phyloP scores from a whole-genome alignment of 2,329 filamentous ascomycete species.

The Onygenales sp. region DNA sequence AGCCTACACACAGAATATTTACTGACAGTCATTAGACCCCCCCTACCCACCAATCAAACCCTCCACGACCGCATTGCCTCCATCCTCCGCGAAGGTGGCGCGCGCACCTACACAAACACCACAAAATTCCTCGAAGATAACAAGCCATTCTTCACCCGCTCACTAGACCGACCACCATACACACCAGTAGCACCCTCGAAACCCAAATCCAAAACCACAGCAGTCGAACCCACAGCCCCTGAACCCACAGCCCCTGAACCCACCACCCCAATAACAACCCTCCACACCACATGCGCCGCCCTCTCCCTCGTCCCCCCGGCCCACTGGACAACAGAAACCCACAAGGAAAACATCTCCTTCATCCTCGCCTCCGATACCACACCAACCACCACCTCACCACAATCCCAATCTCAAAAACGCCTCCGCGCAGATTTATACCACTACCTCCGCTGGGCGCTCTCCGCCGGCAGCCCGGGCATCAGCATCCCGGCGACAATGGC shows the following conservation, averaged over 20 bases:
- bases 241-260: constrained; percentile 7
- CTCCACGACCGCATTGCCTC: constrained; percentile 43
- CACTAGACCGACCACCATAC: constrained; percentile 20
- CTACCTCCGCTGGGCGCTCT: constrained; percentile 49
- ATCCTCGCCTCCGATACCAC: constrained; percentile 13
- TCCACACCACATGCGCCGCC: constrained; percentile 36
- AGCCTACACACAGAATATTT: not conserved
- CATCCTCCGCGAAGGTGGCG: constrained; percentile 27
- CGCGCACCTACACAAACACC: constrained; percentile 11
- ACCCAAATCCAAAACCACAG: constrained; percentile 9
- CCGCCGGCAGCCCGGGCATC: constrained; percentile 44
- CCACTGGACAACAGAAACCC: constrained; percentile 32
- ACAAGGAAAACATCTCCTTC: constrained; percentile 29
- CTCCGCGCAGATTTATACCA: constrained; percentile 42
- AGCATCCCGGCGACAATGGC: constrained; percentile 44
- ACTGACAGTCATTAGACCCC: constrained; percentile 14
- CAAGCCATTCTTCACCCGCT: constrained; percentile 34
- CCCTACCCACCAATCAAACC: constrained; percentile 22
- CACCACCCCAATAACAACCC: constrained; percentile 23
- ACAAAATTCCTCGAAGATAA: constrained; percentile 10
- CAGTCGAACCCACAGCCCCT: constrained; percentile 7
- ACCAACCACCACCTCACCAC: constrained; percentile 11
- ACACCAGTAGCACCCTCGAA: constrained; percentile 9
- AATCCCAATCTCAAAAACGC: constrained; percentile 21
- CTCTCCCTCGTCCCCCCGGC: constrained; percentile 31